A percentile compares a stretch with the other conserved stretches of the same genome.
phyloP scores from a whole-genome alignment of 139 green algal species.

The Picochlorum costavermella region DNA sequence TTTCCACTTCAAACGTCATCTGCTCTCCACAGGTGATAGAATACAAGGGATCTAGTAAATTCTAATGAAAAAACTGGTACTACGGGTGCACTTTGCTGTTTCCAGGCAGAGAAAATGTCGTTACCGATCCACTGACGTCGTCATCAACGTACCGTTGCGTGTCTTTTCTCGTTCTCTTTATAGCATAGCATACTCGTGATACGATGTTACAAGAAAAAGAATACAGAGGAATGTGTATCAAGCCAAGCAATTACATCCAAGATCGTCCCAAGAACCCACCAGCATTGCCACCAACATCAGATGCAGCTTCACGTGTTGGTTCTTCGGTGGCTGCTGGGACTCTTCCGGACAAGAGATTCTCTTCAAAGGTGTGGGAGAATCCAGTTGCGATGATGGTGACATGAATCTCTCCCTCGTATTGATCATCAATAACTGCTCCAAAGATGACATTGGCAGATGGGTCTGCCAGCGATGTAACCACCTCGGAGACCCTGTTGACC shows the following conservation, averaged over 20 bases:
- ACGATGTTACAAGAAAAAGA: too few relatives aligned
- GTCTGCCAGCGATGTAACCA: conserved; percentile 86
- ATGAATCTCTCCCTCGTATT: conserved; percentile 44
- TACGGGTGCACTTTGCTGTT: too few relatives aligned
- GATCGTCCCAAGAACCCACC: neutral
- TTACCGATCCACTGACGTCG: too few relatives aligned
- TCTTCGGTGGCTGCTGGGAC: neutral
- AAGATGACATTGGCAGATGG: conserved; percentile 96
- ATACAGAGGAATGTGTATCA: neutral
- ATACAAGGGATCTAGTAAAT: too few relatives aligned
- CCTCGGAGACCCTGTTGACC: conserved; percentile 87
- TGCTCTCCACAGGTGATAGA: neutral
- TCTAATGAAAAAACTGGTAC: too few relatives aligned
- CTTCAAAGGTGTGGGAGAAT: conserved; percentile 69
- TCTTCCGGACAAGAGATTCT: conserved; percentile 45
- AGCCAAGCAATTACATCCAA: conserved; percentile 1
- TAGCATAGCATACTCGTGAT: too few relatives aligned
- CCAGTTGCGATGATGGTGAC: conserved; percentile 95
- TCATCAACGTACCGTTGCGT: too few relatives aligned
- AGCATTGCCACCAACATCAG: neutral
- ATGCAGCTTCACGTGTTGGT: neutral
- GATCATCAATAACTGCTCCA: conserved; percentile 80
- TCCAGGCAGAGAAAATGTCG: too few relatives aligned
- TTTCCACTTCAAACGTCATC: conserved; percentile 44
- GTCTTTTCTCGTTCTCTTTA: too few relatives aligned